Base-by-base conservation (phyloP, 1,284 basidiomycete species). In the Cutaneotrichosporon sp. region DNA sequence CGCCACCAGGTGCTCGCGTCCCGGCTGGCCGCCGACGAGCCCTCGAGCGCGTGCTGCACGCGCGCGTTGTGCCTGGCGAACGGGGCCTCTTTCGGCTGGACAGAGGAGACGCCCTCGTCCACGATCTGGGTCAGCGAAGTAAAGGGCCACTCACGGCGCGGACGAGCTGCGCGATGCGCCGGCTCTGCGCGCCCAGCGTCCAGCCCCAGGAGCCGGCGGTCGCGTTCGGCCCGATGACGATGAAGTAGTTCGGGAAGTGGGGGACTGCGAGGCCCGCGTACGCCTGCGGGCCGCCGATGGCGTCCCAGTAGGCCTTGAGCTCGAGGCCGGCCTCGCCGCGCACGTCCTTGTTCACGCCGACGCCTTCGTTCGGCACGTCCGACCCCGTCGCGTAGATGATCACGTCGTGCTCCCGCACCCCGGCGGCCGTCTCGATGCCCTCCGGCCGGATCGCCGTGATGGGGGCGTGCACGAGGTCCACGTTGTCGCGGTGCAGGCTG, bases 321-420 rank as follows among this genome's bases (percentile, higher is more conserved):
- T 71, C 70, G n/a, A 50, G 20, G 0, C 68, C 70, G 33, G 57
- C 59, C 47, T 69, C 64, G 16, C 73, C 73, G 11, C 58, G 36
- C 1, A 75, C 62, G 25, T 62, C 64, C 4, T 66, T 57, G 56
- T 72, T 72, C 20, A 69, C 50, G 0, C 73, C 73, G 16, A 75
- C 63, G 16, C 73, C 73, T 9, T 69, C 65, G 36, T 56, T 42
- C 1, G 66, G 54, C 11, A 75, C 70, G 54, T 80, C 78, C 29
- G 73, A 43, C 8, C 63, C 63, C 0, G 63, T 65, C 4, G 63
- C 63, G 31, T 51, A 65, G 36, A 65, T 58, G 54, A 65, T 65
- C 4, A 65, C 50, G 27, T 65, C 63, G 56, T 61, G 57, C 25
- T 58, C 59, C 7, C 57, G 53, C n/a, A 77, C n/a, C 2, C 59